Evolutionary conservation across 208 protist genomes (phyloP).

Genomic region (Crithidia fasciculata): DNA sequence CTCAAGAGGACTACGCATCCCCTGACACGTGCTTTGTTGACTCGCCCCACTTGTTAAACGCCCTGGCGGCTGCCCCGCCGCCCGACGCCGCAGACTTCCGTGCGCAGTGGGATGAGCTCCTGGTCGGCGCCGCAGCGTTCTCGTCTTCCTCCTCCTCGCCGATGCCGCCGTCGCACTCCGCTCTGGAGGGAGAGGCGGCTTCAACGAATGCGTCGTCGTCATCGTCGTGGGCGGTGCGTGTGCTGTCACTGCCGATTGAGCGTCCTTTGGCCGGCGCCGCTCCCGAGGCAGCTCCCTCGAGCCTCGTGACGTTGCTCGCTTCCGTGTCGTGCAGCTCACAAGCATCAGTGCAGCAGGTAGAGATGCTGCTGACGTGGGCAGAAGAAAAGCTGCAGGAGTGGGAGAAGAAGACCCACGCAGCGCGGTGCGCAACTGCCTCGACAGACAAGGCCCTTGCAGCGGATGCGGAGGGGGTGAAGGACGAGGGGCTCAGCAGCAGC

Average conservation of each 20-base stretch:
- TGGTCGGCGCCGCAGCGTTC: not conserved
- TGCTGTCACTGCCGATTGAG: constrained; percentile 31
- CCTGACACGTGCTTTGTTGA: constrained; percentile 1
- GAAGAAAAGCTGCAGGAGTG: constrained; percentile 6
- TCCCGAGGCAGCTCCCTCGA: constrained; percentile 10
- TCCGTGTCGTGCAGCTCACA: not conserved
- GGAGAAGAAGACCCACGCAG: not conserved
- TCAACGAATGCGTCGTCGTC: too few relatives aligned
- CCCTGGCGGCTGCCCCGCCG: not conserved
- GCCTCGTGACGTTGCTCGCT: not conserved
- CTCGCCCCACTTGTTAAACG: constrained; percentile 11
- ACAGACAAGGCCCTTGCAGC: too few relatives aligned
- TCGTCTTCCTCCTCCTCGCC: not conserved
- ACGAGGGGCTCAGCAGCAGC: too few relatives aligned
- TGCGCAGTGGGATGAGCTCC: not conserved
- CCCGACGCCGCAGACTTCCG: constrained; percentile 7
- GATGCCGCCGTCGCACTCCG: not conserved
- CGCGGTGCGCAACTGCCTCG: not conserved
- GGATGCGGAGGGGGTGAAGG: too few relatives aligned
- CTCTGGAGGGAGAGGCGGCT: not conserved
- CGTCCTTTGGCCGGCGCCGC: constrained; percentile 2
- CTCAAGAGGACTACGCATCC: not conserved
- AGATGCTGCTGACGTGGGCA: constrained; percentile 12
- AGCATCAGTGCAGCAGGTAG: constrained; percentile 1
- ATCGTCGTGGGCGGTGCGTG: constrained; percentile 17